Evolutionary conservation across 2,329 filamentous ascomycete species (phyloP).

Genomic region (Ophiostoma sp.): DNA sequence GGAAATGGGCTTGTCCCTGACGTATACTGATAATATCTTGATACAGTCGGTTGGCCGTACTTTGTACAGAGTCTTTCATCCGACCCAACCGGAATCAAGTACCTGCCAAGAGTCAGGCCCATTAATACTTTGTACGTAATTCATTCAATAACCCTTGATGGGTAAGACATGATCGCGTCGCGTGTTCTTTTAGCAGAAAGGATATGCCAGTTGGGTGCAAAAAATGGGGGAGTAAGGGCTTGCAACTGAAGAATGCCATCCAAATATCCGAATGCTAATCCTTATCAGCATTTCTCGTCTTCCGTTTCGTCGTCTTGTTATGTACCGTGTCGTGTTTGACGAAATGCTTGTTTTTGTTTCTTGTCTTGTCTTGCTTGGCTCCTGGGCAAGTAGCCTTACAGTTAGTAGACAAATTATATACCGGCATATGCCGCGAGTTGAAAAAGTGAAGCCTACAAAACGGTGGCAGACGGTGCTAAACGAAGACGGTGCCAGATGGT

Average conservation of each 20-base stretch:
- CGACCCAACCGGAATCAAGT: neutral
- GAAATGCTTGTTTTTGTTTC: neutral
- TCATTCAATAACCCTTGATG: neutral
- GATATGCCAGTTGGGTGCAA: neutral
- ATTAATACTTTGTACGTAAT: neutral
- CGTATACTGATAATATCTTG: no score
- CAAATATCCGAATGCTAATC: neutral
- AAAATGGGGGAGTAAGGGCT: neutral
- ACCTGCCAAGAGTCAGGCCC: neutral
- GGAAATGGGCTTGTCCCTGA: no score
- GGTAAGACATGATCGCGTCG: constrained; percentile 8
- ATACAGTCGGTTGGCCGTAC: neutral
- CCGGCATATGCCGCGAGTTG: no score
- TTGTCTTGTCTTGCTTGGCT: no score
- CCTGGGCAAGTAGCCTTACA: no score
- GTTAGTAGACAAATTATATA: no score
- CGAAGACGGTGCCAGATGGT: no score
- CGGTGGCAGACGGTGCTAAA: no score
- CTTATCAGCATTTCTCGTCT: neutral
- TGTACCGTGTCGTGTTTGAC: neutral
- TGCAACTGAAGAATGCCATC: neutral
- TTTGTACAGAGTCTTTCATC: no score
- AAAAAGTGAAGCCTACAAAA: no score
- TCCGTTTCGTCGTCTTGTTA: no score
- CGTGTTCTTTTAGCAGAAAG: constrained; percentile 7